Evolutionary conservation across 192 early-diverging fungal genomes (phyloP), one percentile per base, ranked within the genome.

Genomic region (Gaertneriomyces semiglobifer): DNA sequence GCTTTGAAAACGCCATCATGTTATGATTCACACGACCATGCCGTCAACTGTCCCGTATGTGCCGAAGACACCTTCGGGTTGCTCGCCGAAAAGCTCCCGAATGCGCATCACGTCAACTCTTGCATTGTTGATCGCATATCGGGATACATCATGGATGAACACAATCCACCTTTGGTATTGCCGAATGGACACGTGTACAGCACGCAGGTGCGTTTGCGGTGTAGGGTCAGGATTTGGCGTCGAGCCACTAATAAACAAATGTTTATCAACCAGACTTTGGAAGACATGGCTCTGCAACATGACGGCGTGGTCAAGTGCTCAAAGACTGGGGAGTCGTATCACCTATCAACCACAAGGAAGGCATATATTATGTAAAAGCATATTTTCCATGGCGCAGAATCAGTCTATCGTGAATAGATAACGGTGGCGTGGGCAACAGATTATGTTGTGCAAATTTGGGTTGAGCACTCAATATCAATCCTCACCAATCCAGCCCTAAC

Each of bases 121-220:
- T 93, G 88, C 44, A 77, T 98, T 33, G 96, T 99, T 18, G 98
- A 96, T 75, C 83, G 92, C 11, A 86, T 98, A 25, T 88, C 88
- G 33, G 93, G 93, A 16, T 84, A 88, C 44, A 93, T 94, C 38
- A 98, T 99, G 91, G 88, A 96, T 73, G 96, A 93, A 71, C 86
- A 95, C 74, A 99, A 99, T 71, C 87, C 89, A 51, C 96, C 96
- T 0, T 89, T 99, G 90, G 84, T 90, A 4, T 77, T 98, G 56
- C 96, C 95, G 18, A 98, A 99, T 77, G 96, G 96, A 47, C 87
- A 92, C 52, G 95, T 97, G 9, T 99, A 99, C 72, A 94, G 92
- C 7, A 76, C 76, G 38, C 74, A 86, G 77, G 93, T 94, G 81
- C 8, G 53, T 63, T 14, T 11, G 67, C 20, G 33, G 19, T 41